A percentile compares a stretch with the other conserved stretches of the same genome.
Conservation (phyloP, 2,329 filamentous ascomycete species). For the Penicillium fuscoglaucum region DNA sequence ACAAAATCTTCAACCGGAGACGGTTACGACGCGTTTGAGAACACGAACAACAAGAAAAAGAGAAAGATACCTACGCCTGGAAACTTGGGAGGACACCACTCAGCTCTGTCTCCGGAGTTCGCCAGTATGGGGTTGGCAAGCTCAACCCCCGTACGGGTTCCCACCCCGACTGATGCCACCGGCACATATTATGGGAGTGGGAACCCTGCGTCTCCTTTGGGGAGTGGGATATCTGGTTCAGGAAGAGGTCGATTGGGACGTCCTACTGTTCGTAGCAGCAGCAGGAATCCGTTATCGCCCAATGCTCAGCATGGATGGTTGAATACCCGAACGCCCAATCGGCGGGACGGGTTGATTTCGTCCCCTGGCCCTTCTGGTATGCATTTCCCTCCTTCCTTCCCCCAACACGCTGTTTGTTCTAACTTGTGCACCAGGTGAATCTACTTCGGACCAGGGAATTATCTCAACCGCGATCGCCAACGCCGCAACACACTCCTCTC, state of each 20-base stretch:
- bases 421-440: slow-evolving; percentile 34
- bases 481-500: slow-evolving; percentile 67
- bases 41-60: slow-evolving; percentile 99
- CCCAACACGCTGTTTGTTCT: slow-evolving; percentile 6
- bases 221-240: slow-evolving; percentile 76
- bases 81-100: slow-evolving; percentile 62
- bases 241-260: slow-evolving; percentile 83
- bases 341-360: slow-evolving; percentile 49
- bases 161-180: slow-evolving; percentile 48
- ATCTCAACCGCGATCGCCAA: slow-evolving; percentile 92
- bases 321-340: slow-evolving; percentile 51
- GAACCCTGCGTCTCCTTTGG: slow-evolving; percentile 54
- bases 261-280: slow-evolving; percentile 48
- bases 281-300: slow-evolving; percentile 63
- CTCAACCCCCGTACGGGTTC: slow-evolving; percentile 46
- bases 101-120: slow-evolving; percentile 62
- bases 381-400: not conserved
- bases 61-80: slow-evolving; percentile 92
- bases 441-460: slow-evolving; percentile 66
- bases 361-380: slow-evolving; percentile 44
- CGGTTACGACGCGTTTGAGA: slow-evolving; percentile 96
- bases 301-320: slow-evolving; percentile 59
- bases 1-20: slow-evolving; percentile 66
- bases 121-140: slow-evolving; percentile 61
- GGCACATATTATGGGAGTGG: slow-evolving; percentile 60